These are phyloP conservation scores for Anthracocystis walkeri DNA, from an alignment of 1,284 basidiomycete species.

Conservation along the genomic window DNA sequence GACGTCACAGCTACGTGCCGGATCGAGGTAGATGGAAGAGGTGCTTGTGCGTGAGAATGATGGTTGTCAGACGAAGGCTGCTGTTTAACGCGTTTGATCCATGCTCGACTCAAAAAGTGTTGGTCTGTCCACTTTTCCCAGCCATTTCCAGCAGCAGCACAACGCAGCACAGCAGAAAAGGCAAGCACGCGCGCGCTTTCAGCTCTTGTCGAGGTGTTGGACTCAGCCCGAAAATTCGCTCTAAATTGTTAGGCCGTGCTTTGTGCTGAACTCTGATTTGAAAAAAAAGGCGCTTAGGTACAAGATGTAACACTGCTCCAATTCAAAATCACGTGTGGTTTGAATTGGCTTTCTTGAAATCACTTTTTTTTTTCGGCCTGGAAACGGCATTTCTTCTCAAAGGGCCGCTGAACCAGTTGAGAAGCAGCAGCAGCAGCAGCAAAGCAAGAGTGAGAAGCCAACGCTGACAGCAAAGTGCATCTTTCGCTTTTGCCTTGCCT, in stretches of 20 bases:
- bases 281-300: background rate
- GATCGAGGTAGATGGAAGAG: background rate
- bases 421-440: constrained; percentile 3
- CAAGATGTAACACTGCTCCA: background rate
- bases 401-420: background rate
- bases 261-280: background rate
- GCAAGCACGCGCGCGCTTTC: constrained; percentile 1
- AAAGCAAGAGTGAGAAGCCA: background rate
- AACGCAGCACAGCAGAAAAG: constrained; percentile 4
- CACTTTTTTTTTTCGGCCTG: background rate
- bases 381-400: constrained; percentile 1
- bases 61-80: constrained; percentile 2
- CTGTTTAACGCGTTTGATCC: background rate
- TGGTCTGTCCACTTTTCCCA: constrained; percentile 16
- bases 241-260: constrained; percentile 2
- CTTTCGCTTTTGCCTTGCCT: no score
- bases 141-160: background rate
- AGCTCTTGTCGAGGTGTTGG: constrained; percentile 5
- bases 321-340: constrained; percentile 11
- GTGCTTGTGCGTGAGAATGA: background rate
- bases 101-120: constrained; percentile 8
- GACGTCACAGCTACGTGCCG: constrained; percentile 5
- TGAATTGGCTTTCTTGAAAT: background rate
- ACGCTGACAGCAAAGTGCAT: background rate
- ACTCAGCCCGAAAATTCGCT: constrained; percentile 1